These are phyloP conservation scores for Pseudopyricularia javanii DNA, from an alignment of 2,329 filamentous ascomycete genomes.

Conservation along the genomic window DNA sequence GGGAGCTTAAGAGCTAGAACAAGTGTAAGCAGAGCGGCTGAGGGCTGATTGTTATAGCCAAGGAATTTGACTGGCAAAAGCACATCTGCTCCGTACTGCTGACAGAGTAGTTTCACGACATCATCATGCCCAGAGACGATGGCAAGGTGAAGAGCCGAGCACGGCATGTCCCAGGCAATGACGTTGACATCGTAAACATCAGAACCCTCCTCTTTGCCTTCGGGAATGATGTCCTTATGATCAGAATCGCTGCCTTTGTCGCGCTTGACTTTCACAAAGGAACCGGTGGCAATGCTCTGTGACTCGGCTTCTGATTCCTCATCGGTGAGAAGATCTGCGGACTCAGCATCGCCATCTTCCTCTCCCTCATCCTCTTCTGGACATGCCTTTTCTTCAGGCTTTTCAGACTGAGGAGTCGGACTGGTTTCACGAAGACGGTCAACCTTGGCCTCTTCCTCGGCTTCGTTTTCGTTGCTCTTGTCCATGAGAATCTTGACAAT, in stretches of 20 bases:
- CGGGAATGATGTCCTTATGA: slow-evolving; percentile 29
- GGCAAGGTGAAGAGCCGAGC: slow-evolving; percentile 66
- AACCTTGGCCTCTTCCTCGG: slow-evolving; percentile 41
- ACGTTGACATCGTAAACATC: slow-evolving; percentile 72
- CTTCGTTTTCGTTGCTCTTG: slow-evolving; percentile 64
- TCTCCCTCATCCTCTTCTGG: slow-evolving; percentile 18
- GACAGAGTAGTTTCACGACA: slow-evolving; percentile 56
- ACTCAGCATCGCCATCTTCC: slow-evolving; percentile 19
- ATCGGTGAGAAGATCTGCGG: slow-evolving; percentile 26
- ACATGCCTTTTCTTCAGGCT: slow-evolving; percentile 2
- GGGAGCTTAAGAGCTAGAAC: slow-evolving; percentile 56
- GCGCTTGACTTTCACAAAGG: slow-evolving; percentile 55
- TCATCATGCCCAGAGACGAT: slow-evolving; percentile 61
- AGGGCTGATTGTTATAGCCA: slow-evolving; percentile 31
- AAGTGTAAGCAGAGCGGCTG: slow-evolving; percentile 55
- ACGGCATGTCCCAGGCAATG: slow-evolving; percentile 66
- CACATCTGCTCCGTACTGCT: slow-evolving; percentile 65
- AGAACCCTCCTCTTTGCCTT: slow-evolving; percentile 53
- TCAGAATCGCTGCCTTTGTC: slow-evolving; percentile 14
- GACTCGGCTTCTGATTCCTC: slow-evolving; percentile 29
- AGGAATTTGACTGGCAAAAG: slow-evolving; percentile 61
- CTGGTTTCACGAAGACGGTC: not conserved
- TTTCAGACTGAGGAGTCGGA: not conserved
- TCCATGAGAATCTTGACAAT: slow-evolving; percentile 63
- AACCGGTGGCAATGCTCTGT: slow-evolving; percentile 50